Conservation (phyloP, 768 basidiomycete genomes). For the Phlebiopsis flavidoalba region DNA sequence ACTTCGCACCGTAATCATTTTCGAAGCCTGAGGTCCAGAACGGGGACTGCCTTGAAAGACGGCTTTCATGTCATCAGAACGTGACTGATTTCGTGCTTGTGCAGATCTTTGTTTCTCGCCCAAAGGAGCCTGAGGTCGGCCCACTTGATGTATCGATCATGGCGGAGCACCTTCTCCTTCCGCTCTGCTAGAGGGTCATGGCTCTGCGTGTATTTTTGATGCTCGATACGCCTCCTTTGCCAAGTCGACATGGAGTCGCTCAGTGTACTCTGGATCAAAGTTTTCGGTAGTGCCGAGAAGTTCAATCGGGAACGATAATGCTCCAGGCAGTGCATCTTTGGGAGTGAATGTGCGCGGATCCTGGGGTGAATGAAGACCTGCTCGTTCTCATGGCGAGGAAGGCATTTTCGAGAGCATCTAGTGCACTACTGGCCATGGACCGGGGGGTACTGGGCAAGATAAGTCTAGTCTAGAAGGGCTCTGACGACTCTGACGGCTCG, state of each 20-base stretch:
- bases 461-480: constrained; percentile 22
- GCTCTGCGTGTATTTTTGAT: too few relatives aligned
- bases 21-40: too few relatives aligned
- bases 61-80: too few relatives aligned
- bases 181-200: too few relatives aligned
- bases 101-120: background rate
- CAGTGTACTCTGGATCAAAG: constrained; percentile 18
- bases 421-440: constrained; percentile 15
- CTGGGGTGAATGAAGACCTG: constrained; percentile 19
- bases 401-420: constrained; percentile 9
- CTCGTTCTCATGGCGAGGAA: constrained; percentile 17
- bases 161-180: constrained; percentile 19
- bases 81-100: too few relatives aligned
- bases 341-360: constrained; percentile 13
- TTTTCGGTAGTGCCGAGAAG: constrained; percentile 18
- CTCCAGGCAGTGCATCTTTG: constrained; percentile 18
- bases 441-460: constrained; percentile 20
- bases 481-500: constrained; percentile 12
- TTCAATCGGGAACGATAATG: constrained; percentile 18
- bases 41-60: too few relatives aligned
- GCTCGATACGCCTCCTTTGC: too few relatives aligned
- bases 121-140: background rate
- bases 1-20: too few relatives aligned
- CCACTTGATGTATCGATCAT: constrained; percentile 18
- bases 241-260: constrained; percentile 12